phyloP scores from a whole-genome alignment of 768 basidiomycete species.

The Hygrophorus pudorinus region DNA sequence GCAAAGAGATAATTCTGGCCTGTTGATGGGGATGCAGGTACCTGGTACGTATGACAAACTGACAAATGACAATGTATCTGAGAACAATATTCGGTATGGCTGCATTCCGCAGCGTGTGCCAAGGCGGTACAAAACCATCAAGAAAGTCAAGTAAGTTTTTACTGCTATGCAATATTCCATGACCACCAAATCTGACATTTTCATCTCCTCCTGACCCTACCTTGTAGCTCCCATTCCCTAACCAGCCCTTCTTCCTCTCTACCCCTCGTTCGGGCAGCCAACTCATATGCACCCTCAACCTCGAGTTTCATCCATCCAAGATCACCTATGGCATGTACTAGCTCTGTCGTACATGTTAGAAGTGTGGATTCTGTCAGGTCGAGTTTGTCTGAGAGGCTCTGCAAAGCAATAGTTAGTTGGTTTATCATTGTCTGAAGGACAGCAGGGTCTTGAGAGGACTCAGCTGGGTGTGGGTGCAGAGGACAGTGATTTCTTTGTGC shows the following conservation, averaged over 20 bases:
- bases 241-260: slow-evolving; percentile 43
- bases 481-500: slow-evolving; percentile 40
- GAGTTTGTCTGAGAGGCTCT: slow-evolving; percentile 61
- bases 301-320: slow-evolving; percentile 29
- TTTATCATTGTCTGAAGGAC: slow-evolving; percentile 21
- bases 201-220: slow-evolving; percentile 42
- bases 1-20: too few species aligned
- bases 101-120: too few species aligned
- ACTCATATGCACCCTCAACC: slow-evolving; percentile 43
- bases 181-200: slow-evolving; percentile 55
- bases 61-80: slow-evolving; percentile 17
- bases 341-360: slow-evolving; percentile 35
- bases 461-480: slow-evolving; percentile 45
- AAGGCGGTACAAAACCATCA: too few species aligned
- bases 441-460: slow-evolving; percentile 17
- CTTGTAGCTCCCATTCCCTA: slow-evolving; percentile 39
- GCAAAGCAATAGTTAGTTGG: slow-evolving; percentile 58
- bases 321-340: slow-evolving; percentile 34
- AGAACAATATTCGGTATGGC: slow-evolving; percentile 56
- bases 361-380: slow-evolving; percentile 49
- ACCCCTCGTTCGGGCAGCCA: slow-evolving; percentile 42
- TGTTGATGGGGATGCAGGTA: slow-evolving; percentile 16
- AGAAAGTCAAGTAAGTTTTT: too few species aligned
- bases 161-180: slow-evolving; percentile 44
- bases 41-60: slow-evolving; percentile 36